phyloP scores from a whole-genome alignment of 106 monocot genomes.

The Acorus gramineus region DNA sequence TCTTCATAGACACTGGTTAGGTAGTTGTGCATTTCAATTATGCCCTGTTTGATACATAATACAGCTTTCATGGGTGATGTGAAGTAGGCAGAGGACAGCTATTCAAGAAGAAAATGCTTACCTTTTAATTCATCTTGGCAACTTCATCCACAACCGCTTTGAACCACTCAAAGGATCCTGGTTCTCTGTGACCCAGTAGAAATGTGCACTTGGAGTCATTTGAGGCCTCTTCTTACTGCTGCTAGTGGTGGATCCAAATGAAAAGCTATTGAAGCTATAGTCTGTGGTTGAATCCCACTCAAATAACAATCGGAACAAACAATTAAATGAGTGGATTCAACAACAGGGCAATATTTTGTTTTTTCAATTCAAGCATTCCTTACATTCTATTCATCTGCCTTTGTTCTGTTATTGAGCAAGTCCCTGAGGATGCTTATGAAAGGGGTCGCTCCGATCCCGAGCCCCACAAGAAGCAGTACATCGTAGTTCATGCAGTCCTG shows the following conservation, averaged over 20 bases:
- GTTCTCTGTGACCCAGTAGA: conserved; percentile 94
- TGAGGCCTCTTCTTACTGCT: conserved; percentile 41
- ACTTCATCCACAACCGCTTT: conserved; percentile 91
- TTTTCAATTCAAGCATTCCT: no score
- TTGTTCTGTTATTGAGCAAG: no score
- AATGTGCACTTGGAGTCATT: conserved; percentile 61
- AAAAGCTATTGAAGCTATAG: conserved; percentile 41
- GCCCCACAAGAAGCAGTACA: no score
- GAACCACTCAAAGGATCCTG: conserved; percentile 89
- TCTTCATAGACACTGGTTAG: conserved; percentile 91
- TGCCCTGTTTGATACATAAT: conserved; percentile 30
- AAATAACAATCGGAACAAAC: no score
- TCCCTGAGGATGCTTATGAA: no score
- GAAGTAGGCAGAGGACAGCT: no score
- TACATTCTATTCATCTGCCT: no score
- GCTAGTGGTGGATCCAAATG: conserved; percentile 10
- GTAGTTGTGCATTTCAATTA: conserved; percentile 91
- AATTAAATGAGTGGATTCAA: no score
- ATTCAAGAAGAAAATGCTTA: background rate
- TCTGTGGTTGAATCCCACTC: conserved; percentile 50
- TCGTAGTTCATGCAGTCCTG: no score
- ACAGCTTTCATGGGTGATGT: background rate
- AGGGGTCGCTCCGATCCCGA: no score
- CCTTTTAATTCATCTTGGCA: conserved; percentile 82
- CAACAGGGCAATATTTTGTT: background rate